A percentile compares a stretch with the other conserved stretches of the same genome.
phyloP scores from a whole-genome alignment of 1,284 basidiomycete species.

The Neonothopanus nambi region DNA sequence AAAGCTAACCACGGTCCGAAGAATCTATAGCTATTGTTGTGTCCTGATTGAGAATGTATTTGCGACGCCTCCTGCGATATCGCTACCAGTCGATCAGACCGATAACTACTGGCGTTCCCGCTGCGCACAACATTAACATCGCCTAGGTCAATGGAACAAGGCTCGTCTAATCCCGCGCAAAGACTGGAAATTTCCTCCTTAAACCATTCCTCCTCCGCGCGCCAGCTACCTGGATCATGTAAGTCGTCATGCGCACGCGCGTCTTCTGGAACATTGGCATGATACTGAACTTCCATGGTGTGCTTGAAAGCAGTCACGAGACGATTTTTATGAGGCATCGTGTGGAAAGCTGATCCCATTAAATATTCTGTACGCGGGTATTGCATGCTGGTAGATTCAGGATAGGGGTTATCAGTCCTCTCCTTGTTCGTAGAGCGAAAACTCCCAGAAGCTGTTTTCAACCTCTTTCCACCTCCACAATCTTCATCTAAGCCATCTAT shows the following conservation, averaged over 20 bases:
- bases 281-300: constrained; percentile 21
- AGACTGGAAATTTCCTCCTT: constrained; percentile 40
- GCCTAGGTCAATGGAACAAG: constrained; percentile 30
- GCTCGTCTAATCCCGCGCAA: constrained; percentile 29
- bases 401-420: constrained; percentile 13
- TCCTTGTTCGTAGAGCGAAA: constrained; percentile 6
- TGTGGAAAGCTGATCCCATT: constrained; percentile 40
- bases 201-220: constrained; percentile 35
- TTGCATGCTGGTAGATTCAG: constrained; percentile 29
- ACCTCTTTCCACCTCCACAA: constrained; percentile 8
- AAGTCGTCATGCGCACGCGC: background rate
- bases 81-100: constrained; percentile 1
- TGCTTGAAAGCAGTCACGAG: constrained; percentile 19
- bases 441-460: constrained; percentile 18
- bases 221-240: constrained; percentile 23
- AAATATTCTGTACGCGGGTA: background rate
- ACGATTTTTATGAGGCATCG: background rate
- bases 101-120: background rate
- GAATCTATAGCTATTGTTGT: background rate
- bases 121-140: constrained; percentile 17
- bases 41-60: too few species aligned
- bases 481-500: background rate
- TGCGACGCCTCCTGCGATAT: too few species aligned
- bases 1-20: constrained; percentile 1
- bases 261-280: constrained; percentile 15